These are phyloP conservation scores for Hanseniaspora jakobsenii DNA, from an alignment of 805 yeast species.

Conservation along the genomic window DNA sequence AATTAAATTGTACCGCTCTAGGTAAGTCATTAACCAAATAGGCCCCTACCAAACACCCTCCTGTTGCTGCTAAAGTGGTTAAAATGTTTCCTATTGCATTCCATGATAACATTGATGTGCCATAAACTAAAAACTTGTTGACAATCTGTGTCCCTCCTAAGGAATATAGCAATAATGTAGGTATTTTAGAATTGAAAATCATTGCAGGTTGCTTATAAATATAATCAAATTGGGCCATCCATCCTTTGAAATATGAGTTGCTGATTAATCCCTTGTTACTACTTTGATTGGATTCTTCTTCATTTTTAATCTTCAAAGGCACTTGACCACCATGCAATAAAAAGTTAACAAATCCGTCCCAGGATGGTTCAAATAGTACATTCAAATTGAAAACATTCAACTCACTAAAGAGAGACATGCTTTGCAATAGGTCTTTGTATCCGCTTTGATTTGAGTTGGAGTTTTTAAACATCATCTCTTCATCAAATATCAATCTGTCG, in stretches of 20 bases:
- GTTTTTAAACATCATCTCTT: conserved; percentile 71
- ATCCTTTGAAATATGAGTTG: neutral
- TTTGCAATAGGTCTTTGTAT: no score
- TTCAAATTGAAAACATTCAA: conserved; percentile 35
- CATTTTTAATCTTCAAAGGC: neutral
- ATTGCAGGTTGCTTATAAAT: conserved; percentile 24
- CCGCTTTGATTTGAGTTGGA: no score
- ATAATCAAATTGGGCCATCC: neutral
- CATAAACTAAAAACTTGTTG: conserved; percentile 28
- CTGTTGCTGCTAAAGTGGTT: conserved; percentile 41
- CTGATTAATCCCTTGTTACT: neutral
- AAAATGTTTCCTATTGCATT: conserved; percentile 35
- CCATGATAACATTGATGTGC: conserved; percentile 30
- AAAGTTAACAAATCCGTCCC: conserved; percentile 42
- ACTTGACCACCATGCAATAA: conserved; percentile 22
- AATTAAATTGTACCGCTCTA: conserved; percentile 72
- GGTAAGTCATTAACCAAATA: conserved; percentile 75
- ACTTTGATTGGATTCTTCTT: neutral
- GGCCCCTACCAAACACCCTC: conserved; percentile 41
- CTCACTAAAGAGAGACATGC: conserved; percentile 32
- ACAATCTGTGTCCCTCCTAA: conserved; percentile 33
- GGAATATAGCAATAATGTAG: conserved; percentile 27
- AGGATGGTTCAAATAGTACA: conserved; percentile 74
- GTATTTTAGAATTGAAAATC: conserved; percentile 27
- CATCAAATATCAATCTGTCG: conserved; percentile 51